A percentile compares a stretch with the other conserved stretches of the same genome.
Conservation (phyloP, 805 yeast species). For the Candida easanensis region DNA sequence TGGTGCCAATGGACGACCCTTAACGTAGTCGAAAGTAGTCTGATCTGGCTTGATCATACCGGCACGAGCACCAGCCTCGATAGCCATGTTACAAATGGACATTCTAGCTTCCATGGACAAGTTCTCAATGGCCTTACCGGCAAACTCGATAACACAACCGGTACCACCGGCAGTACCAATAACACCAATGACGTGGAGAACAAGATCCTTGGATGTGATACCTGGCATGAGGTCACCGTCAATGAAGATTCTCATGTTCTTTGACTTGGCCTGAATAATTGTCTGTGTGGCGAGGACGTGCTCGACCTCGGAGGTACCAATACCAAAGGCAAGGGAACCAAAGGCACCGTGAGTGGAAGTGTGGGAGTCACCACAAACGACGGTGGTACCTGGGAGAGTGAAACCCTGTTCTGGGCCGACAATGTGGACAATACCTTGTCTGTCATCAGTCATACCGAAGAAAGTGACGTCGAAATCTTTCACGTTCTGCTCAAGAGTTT, state of each 20-base stretch:
- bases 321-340: constrained; percentile 96
- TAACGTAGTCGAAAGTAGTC: constrained; percentile 79
- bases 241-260: constrained; percentile 88
- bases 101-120: constrained; percentile 96
- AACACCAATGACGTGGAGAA: constrained; percentile 90
- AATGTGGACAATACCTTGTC: constrained; percentile 98
- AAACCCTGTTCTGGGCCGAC: constrained; percentile 99
- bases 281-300: constrained; percentile 98
- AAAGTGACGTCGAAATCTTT: constrained; percentile 84
- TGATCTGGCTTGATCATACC: constrained; percentile 98
- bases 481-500: constrained; percentile 90
- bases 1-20: constrained; percentile 95
- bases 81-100: constrained; percentile 99
- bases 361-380: constrained; percentile 98
- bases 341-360: constrained; percentile 99
- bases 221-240: constrained; percentile 85
- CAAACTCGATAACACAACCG: constrained; percentile 94
- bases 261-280: constrained; percentile 88
- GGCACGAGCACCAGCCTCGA: constrained; percentile 99
- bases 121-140: constrained; percentile 89
- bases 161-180: constrained; percentile 99
- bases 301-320: constrained; percentile 98
- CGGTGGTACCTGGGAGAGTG: constrained; percentile 97
- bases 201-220: constrained; percentile 92
- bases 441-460: constrained; percentile 89